These are phyloP conservation scores for Pyrenula massariospora DNA, from an alignment of 495 filamentous ascomycete species.

Conservation along the genomic window DNA sequence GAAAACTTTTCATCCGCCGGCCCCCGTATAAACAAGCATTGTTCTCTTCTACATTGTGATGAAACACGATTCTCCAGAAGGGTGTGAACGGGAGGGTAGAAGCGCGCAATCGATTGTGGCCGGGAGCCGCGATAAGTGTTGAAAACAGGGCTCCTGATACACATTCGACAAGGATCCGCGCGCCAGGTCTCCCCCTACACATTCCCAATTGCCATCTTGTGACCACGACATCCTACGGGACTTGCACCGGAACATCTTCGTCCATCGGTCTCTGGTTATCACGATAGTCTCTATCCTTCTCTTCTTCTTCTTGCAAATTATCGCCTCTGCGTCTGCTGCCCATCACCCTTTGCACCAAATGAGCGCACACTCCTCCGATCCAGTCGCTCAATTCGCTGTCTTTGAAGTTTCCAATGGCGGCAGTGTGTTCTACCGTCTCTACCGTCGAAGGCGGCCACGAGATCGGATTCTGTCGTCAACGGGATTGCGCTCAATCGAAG, in stretches of 20 bases:
- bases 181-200: neutral
- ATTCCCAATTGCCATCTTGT: neutral
- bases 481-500: neutral
- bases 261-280: neutral
- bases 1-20: neutral
- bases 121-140: neutral
- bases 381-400: neutral
- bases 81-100: neutral
- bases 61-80: no score
- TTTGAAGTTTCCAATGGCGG: neutral
- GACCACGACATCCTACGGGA: neutral
- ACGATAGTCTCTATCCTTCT: neutral
- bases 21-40: neutral
- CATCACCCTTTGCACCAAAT: neutral
- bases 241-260: neutral
- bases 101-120: neutral
- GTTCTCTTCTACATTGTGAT: no score
- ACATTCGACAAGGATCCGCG: neutral
- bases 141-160: neutral
- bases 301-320: no score
- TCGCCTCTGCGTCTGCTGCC: neutral
- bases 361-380: neutral
- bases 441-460: neutral
- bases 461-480: neutral
- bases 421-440: neutral